Base-by-base conservation (phyloP, 176 grass and related monocot genomes). In the Bothriochloa decipiens region DNA sequence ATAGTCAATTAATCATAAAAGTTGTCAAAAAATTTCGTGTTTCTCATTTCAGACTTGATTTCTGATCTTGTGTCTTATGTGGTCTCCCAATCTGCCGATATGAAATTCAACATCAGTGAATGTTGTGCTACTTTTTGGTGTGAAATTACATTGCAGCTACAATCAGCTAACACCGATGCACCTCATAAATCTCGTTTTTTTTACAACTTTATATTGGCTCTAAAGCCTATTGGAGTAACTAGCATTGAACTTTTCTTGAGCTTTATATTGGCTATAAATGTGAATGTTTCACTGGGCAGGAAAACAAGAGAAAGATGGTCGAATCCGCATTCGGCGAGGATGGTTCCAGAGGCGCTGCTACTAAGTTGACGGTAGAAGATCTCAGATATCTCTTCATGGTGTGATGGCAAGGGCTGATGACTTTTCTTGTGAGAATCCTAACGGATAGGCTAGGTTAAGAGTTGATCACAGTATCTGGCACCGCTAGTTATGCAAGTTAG, bases 221-320 rank as follows among this genome's bases (percentile, higher is more conserved):
- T 39, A 68, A 60, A 47, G 25, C 29, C 62, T 15, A 7, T 29
- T 29, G 3, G 49, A 77, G 33, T 74, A 17, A 74, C 13, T 33
- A 14, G 23, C 25, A 28, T 43, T 23, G 11, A 11, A 3, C 15
- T 27, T 45, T 55, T 28, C 22, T n/a, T 27, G n/a, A 3, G 1
- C 41, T 68, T 50, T 65, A 15, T 26, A 27, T 39, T 58, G 69
- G 45, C 58, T 35, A 26, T 35, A 35, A 55, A 23, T 43, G 3
- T 60, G 11, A 62, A 61, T 85, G 68, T 65, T 67, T 53, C 41
- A 79, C 36, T 89, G 72, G 32, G 57, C 84, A 98, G 92, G 92
- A 92, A 26, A 94, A 95, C 29, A 98, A 98, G 85, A 91, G 95
- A 77, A 82, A 65, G 70, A 98, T 98, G 91, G 92, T 98, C 18